phyloP scores from a whole-genome alignment of 2,329 filamentous ascomycete species.

The Torrubiella hemipterigena region DNA sequence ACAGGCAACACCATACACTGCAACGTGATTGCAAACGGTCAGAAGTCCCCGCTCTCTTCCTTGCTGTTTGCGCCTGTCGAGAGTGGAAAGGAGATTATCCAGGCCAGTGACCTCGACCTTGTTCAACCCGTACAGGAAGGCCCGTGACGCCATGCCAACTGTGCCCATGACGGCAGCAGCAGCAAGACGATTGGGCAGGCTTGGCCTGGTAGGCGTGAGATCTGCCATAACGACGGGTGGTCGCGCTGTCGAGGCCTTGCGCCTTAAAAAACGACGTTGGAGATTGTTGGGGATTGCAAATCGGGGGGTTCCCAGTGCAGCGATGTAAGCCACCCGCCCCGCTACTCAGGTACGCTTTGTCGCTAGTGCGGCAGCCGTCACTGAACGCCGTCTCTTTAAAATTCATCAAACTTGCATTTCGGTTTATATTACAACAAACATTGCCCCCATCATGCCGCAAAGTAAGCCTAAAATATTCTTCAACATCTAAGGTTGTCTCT shows the following conservation, averaged over 20 bases:
- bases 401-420: not conserved
- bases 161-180: constrained; percentile 67
- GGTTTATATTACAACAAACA: not conserved
- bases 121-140: constrained; percentile 66
- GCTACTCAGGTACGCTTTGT: not conserved
- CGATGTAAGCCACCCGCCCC: not conserved
- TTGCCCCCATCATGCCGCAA: constrained; percentile 29
- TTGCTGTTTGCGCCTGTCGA: constrained; percentile 59
- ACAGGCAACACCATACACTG: constrained; percentile 20
- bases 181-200: constrained; percentile 56
- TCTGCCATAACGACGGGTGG: too few relatives aligned
- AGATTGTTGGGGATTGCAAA: too few relatives aligned
- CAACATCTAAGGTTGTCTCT: not conserved
- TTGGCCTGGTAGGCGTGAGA: constrained; percentile 30
- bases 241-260: too few relatives aligned
- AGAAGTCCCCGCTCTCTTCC: constrained; percentile 65
- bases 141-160: constrained; percentile 57
- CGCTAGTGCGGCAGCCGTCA: not conserved
- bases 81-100: constrained; percentile 58
- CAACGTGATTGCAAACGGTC: constrained; percentile 46
- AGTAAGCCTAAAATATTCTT: constrained; percentile 24
- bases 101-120: constrained; percentile 66
- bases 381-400: not conserved
- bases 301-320: too few relatives aligned
- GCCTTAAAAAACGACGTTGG: too few relatives aligned